These are phyloP conservation scores for Blastocystis sp. DNA, from an alignment of 352 stramenopile species.

Conservation along the genomic window DNA sequence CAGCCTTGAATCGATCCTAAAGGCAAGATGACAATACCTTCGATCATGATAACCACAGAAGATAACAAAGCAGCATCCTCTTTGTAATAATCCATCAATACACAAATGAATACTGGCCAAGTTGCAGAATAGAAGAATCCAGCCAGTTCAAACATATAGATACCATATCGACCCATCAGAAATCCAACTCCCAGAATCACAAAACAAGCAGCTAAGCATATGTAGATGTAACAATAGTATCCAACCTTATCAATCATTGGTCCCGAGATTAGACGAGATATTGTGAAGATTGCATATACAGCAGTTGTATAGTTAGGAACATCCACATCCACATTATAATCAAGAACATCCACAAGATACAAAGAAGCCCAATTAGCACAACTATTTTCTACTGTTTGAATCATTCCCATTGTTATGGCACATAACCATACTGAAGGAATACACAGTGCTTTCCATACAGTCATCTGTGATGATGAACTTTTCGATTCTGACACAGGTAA, in stretches of 20 bases:
- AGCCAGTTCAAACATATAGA: not conserved
- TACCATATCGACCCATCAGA: not conserved
- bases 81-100: slow-evolving; percentile 38
- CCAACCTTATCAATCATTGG: not conserved
- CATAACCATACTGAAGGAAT: slow-evolving; percentile 25
- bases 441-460: not conserved
- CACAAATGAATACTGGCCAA: slow-evolving; percentile 25
- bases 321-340: not conserved
- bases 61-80: not conserved
- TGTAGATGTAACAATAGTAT: slow-evolving; percentile 41
- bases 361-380: slow-evolving; percentile 1
- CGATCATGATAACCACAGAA: not conserved
- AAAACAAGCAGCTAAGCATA: not conserved
- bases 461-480: not conserved
- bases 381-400: not conserved
- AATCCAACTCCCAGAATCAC: not conserved
- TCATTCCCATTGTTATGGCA: slow-evolving; percentile 4
- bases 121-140: slow-evolving; percentile 34
- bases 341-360: slow-evolving; percentile 38
- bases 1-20: not conserved
- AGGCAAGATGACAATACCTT: not conserved
- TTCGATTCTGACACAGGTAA: not conserved
- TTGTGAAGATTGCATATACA: slow-evolving; percentile 24
- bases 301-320: not conserved
- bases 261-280: slow-evolving; percentile 7